Evolutionary conservation across 1,284 basidiomycete genomes (phyloP).

Genomic region (Microbotryomycetes sp.): DNA sequence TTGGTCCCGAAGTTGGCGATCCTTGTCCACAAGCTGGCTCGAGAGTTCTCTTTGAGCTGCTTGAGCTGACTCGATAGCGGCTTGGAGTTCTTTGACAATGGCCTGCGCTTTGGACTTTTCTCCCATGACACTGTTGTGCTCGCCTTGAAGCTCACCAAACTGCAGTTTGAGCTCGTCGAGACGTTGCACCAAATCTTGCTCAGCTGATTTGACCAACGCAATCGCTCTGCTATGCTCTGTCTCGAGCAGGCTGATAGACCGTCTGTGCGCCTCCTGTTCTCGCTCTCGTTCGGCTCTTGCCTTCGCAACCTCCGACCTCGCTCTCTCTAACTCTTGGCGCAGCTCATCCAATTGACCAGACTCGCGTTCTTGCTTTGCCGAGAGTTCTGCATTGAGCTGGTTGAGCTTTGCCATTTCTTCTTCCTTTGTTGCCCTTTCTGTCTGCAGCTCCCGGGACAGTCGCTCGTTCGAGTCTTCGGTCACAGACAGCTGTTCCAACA

Average conservation of each 20-base stretch:
- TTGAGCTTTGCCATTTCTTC: conserved; percentile 30
- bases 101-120: conserved; percentile 11
- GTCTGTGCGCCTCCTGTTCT: not conserved
- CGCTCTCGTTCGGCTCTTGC: not conserved
- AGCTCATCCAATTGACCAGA: not conserved
- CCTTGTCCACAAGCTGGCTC: conserved; percentile 54
- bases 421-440: conserved; percentile 28
- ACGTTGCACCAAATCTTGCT: conserved; percentile 53
- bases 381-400: conserved; percentile 12
- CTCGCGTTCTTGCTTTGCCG: not conserved
- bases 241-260: not conserved
- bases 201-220: not conserved
- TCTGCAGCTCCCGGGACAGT: conserved; percentile 51
- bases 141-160: conserved; percentile 18
- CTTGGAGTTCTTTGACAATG: conserved; percentile 8
- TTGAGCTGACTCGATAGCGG: not conserved
- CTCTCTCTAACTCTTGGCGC: not conserved
- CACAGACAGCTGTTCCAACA: conserved; percentile 53
- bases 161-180: conserved; percentile 45
- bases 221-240: not conserved
- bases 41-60: conserved; percentile 11
- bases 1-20: conserved; percentile 74
- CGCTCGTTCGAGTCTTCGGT: conserved; percentile 61
- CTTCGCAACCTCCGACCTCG: not conserved
- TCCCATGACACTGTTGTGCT: conserved; percentile 11